These are phyloP conservation scores for Halophytophthora polymorphica DNA, from an alignment of 352 stramenopile genomes.

Conservation along the genomic window DNA sequence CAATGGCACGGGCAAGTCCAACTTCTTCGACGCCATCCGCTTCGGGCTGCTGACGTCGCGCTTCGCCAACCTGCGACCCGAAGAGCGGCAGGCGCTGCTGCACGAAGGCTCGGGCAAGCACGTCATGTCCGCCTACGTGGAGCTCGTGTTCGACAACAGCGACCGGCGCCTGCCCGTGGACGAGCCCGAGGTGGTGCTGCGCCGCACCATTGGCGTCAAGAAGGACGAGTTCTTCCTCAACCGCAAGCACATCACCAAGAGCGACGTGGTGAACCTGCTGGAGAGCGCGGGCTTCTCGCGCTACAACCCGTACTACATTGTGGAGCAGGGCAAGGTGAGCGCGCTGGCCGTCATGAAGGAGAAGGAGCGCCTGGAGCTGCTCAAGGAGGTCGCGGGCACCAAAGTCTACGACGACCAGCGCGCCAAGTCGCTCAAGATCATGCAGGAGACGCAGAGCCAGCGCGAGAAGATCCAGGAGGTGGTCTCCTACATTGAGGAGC, in stretches of 20 bases:
- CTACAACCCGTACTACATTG: constrained; percentile 99
- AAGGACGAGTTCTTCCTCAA: constrained; percentile 99
- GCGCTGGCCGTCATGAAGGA: constrained; percentile 98
- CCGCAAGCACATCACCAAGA: constrained; percentile 96
- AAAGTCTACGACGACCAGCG: constrained; percentile 99
- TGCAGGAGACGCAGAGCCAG: constrained; percentile 95
- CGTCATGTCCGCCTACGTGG: constrained; percentile 97
- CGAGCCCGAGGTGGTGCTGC: constrained; percentile 92
- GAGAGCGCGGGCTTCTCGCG: constrained; percentile 99
- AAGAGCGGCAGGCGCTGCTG: constrained; percentile 92
- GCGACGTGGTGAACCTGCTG: constrained; percentile 97
- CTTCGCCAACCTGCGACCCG: constrained; percentile 90
- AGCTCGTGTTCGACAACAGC: constrained; percentile 99
- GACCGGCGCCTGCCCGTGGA: constrained; percentile 93
- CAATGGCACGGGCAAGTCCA: constrained; percentile 97
- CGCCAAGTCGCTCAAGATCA: constrained; percentile 94
- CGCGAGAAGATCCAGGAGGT: constrained; percentile 97
- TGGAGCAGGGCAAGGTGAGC: constrained; percentile 99
- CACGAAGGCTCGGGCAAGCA: constrained; percentile 94
- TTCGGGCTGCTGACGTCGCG: constrained; percentile 95
- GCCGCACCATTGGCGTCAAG: constrained; percentile 98
- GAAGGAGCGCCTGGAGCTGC: constrained; percentile 93
- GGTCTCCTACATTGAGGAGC: constrained; percentile 93
- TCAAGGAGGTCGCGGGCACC: constrained; percentile 98
- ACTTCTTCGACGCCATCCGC: constrained; percentile 99